These are phyloP conservation scores for Persicaria tinctoria DNA, from an alignment of 148 eudicot species.

Conservation along the genomic window DNA sequence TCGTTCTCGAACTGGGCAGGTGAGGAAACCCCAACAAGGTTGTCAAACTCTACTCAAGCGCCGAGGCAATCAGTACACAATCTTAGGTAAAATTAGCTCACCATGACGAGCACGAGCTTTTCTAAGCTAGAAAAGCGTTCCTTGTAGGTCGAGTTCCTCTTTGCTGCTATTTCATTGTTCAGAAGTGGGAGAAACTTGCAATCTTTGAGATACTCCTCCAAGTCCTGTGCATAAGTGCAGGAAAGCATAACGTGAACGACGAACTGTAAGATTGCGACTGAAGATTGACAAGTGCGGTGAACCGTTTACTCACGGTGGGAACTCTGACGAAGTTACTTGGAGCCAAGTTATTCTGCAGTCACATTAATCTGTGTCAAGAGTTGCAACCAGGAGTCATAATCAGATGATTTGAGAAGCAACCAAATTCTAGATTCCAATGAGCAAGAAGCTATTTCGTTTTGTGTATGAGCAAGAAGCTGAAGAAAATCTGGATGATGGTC, in stretches of 20 bases:
- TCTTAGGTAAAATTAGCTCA: conserved; percentile 3
- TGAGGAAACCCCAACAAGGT: background rate
- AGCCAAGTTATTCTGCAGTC: conserved; percentile 13
- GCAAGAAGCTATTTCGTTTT: background rate
- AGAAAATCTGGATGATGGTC: too few relatives aligned
- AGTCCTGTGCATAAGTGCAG: conserved; percentile 19
- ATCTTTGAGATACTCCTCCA: conserved; percentile 23
- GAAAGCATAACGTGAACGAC: background rate
- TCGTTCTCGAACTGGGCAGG: conserved; percentile 37
- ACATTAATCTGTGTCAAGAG: background rate
- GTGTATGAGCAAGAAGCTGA: background rate
- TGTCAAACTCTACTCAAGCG: background rate
- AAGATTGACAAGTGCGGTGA: background rate
- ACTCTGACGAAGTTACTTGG: conserved; percentile 15
- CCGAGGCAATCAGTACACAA: background rate
- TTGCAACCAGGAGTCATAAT: too few relatives aligned
- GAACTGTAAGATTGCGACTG: background rate
- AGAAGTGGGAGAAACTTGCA: conserved; percentile 48
- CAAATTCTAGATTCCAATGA: background rate
- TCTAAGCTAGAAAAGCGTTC: conserved; percentile 38
- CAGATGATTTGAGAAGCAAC: background rate
- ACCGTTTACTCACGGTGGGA: conserved; percentile 9
- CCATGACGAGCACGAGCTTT: conserved; percentile 47
- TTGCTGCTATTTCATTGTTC: conserved; percentile 31
- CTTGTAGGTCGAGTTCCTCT: conserved; percentile 38